phyloP scores from a whole-genome alignment of 305 asterid species.

The Rubia balearica region DNA sequence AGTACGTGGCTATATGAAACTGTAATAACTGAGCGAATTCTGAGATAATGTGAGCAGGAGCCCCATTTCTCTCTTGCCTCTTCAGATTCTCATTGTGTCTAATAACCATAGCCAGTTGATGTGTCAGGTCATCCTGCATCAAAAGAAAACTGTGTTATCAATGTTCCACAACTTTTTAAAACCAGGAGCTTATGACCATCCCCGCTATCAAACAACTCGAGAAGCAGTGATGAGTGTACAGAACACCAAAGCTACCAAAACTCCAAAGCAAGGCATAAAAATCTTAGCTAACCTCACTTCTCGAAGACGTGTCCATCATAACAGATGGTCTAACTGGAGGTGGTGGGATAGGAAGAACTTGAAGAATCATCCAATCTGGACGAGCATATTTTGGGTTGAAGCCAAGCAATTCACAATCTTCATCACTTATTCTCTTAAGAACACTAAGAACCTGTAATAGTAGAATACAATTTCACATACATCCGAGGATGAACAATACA shows the following conservation, averaged over 20 bases:
- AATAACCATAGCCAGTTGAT: constrained; percentile 94
- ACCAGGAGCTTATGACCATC: neutral
- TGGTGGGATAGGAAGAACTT: constrained; percentile 97
- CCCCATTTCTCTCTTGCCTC: constrained; percentile 95
- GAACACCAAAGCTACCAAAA: constrained; percentile 13
- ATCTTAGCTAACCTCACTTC: constrained; percentile 78
- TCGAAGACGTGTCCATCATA: constrained; percentile 95
- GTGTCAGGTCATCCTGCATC: constrained; percentile 95
- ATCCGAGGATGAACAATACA: neutral
- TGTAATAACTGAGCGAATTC: constrained; percentile 97
- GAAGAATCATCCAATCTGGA: constrained; percentile 99
- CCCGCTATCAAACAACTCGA: neutral
- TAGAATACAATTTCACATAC: neutral
- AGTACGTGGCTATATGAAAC: constrained; percentile 94
- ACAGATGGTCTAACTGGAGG: constrained; percentile 99
- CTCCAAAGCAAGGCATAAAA: constrained; percentile 13
- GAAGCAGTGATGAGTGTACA: constrained; percentile 7
- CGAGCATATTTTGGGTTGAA: constrained; percentile 91
- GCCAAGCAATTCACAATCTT: constrained; percentile 73
- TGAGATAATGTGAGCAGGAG: constrained; percentile 95
- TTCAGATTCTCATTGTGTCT: constrained; percentile 94
- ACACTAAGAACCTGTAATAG: constrained; percentile 74
- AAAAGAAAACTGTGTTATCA: constrained; percentile 26
- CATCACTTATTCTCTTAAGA: constrained; percentile 86
- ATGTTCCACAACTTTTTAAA: constrained; percentile 8